Conservation (phyloP, 257 asterid species). For the Nicotiana noctiflora region DNA sequence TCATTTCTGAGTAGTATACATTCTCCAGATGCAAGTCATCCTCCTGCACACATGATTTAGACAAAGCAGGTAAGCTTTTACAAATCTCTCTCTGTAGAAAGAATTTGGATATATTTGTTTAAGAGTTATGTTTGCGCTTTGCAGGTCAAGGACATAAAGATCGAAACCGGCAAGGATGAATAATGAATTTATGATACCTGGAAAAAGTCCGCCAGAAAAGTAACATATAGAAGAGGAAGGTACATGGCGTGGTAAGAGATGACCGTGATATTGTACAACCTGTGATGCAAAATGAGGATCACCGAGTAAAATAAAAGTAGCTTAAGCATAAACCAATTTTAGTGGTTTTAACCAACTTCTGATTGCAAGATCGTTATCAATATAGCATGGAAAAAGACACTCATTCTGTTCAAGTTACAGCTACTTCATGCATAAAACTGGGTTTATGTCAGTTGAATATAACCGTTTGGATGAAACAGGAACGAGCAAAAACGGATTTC, state of each 20-base stretch:
- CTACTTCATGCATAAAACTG: neutral
- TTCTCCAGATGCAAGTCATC: conserved; percentile 35
- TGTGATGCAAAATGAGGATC: conserved; percentile 6
- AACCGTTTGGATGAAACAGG: neutral
- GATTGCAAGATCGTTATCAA: neutral
- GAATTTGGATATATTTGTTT: neutral
- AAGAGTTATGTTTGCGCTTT: neutral
- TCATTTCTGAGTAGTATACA: conserved; percentile 42
- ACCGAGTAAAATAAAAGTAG: neutral
- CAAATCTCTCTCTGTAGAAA: neutral
- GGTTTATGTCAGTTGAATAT: neutral
- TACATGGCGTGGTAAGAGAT: conserved; percentile 36
- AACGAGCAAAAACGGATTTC: neutral
- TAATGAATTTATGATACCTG: conserved; percentile 18
- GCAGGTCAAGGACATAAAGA: neutral
- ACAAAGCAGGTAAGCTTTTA: neutral
- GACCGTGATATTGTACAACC: conserved; percentile 25
- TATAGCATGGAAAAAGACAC: neutral
- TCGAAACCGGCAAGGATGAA: neutral
- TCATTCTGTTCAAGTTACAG: neutral
- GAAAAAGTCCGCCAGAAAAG: conserved; percentile 37
- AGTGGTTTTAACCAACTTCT: neutral
- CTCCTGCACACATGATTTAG: conserved; percentile 21
- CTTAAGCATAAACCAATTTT: neutral
- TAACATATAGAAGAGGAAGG: conserved; percentile 34